Base-by-base conservation (phyloP, 139 green algal species). In the Chara braunii region DNA sequence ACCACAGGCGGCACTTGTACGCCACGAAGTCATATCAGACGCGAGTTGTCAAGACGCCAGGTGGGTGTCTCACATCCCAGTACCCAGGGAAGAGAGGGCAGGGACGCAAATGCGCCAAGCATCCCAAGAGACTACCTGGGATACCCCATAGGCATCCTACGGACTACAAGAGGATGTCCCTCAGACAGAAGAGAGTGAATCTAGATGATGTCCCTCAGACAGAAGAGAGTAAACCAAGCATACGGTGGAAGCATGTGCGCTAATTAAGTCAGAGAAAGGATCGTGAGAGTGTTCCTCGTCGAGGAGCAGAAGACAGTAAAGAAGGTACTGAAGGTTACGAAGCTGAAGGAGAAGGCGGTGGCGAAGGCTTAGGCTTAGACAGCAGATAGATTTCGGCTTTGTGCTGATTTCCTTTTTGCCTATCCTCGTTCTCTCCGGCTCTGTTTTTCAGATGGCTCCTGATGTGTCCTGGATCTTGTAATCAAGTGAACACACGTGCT, bases 301-400 rank as follows among this genome's bases (percentile, higher is more conserved):
- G 92, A 98, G 85, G 92, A 98, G 86, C 92, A 97, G 85, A 98
- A 98, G 87, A 98, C 97, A 66, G 92, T 98, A 11, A 96, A 96
- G 87, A 96, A 95, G 86, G 91, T 95, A 74, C 60, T 75, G 24
- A 75, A 75, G 66, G 63, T 75, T 43, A 57, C 69, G 44, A 75
- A 75, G 59, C 32, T 42, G 11, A 75, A 75, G 66, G 66, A 75
- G 66, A 75, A 75, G 43, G 32, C 64, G 23, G 66, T 60, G 22
- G 64, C 66, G 36, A 73, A 73, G 64, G 14, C 50, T n/a, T n/a
- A n/a, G n/a, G n/a, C n/a, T n/a, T n/a, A n/a, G n/a, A n/a, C n/a
- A n/a, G n/a, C n/a, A n/a, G n/a, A n/a, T n/a, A n/a, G n/a, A n/a
- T n/a, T n/a, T n/a, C n/a, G n/a, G n/a, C n/a, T n/a, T n/a, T n/a